Base-by-base conservation (phyloP, 179 eudicot genomes). In the Beta corolliflora region DNA sequence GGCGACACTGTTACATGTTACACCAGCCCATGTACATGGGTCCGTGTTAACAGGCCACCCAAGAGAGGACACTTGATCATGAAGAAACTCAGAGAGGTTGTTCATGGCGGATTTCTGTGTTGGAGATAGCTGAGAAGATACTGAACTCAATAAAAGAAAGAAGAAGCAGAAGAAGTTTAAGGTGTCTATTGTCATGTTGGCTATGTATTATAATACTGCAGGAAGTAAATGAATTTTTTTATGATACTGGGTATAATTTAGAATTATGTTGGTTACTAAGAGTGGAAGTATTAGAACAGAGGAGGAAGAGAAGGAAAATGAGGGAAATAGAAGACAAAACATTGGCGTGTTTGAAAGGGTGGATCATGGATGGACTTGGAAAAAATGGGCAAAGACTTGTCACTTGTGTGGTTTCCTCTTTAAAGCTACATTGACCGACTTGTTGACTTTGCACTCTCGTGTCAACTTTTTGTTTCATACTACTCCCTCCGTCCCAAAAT, bases 21-120 rank as follows among this genome's bases (percentile, higher is more conserved):
- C 91, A 70, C 97, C 93, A 6, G 66, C 15, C 98, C 98, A 95
- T 61, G 83, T 89, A 80, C 98, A 95, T 23, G 98, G 95, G 83
- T 90, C 85, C 15, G 60, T 73, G 55, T 18, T 78, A 18, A 48
- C 8, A n/a, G 78, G 85, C 97, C 97, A 92, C 68, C 82, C 5
- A 64, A 66, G 3, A 44, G 80, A 79, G 61, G 77, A 44, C n/a
- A 73, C 83, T 60, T 83, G 82, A 79, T 68, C 84, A 9, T 74
- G 79, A 53, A 94, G 82, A 45, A 83, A 82, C 7, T 81, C 23
- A 8, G 80, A 88, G 69, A 93, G 88, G 9, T 60, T 83, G 78
- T 16, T 55, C 93, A 95, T 91, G 86, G 87, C 50, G 69, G 74
- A 56, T 9, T 63, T 81, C 77, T 94, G 98, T 50, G 76, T 59